Base-by-base conservation (phyloP, 805 yeast species). In the Vanderwaltozyma verrucispora region DNA sequence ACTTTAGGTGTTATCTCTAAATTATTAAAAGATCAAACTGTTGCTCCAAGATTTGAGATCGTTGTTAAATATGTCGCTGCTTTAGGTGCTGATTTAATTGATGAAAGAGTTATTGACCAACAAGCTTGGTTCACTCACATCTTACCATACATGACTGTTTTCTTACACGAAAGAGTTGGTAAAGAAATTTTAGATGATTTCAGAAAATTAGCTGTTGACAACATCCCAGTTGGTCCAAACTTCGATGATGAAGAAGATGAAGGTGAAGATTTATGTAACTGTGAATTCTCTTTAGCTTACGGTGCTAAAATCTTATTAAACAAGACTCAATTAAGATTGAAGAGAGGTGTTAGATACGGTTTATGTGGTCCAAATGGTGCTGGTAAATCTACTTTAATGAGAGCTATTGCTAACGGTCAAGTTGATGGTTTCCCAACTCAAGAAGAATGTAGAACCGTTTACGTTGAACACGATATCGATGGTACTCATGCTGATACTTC, bases 271-370 rank as follows among this genome's bases (percentile, higher is more conserved):
- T 77, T 92, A 64, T 92, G 98, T 81, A 92, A 92, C 95, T 89
- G 97, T 83, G 98, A 92, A 80, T 92, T 92, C 88, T 92, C 98
- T 45, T 78, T 92, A 63, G 99, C 99, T 69, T 92, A 92, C 72
- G 99, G 98, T 89, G 98, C 98, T 63, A 92, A 92, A 85, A 92
- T 92, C 77, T 78, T 92, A 74, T 86, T 92, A 71, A 92, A 92
- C 89, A 89, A 92, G 74, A 92, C 98, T 56, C 97, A 92, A 75
- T 80, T 92, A 68, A 87, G 98, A 74, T 82, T 92, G 67, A 87
- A 86, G 87, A 81, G 95, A 77, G 92, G 83, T 74, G 88, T 96
- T 75, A 85, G 98, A 76, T 92, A 92, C 70, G 98, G 98, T 89
- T 73, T 81, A 60, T 82, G 92, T 75, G 97, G 97, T 74, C 96